phyloP scores from a whole-genome alignment of 257 asterid genomes.

The Agastache rugosa region DNA sequence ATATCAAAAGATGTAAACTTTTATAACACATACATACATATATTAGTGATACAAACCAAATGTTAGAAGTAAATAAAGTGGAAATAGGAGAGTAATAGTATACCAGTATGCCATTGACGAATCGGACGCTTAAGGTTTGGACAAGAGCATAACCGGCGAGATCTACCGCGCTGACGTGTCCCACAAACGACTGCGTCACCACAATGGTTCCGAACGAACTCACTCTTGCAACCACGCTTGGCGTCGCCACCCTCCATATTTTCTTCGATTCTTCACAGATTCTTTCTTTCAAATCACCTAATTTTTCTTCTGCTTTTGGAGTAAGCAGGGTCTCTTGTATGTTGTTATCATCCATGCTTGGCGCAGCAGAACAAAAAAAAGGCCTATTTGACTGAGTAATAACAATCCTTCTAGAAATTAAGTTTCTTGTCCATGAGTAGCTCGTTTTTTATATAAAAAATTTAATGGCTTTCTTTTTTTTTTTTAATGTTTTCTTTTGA shows the following conservation, averaged over 20 bases:
- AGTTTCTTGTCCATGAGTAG: too few relatives aligned
- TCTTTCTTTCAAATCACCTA: conserved; percentile 19
- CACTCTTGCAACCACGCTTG: conserved; percentile 20
- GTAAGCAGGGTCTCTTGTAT: neutral
- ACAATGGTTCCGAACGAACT: conserved; percentile 15
- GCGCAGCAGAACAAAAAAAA: neutral
- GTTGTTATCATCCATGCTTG: neutral
- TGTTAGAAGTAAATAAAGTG: neutral
- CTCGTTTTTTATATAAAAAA: too few relatives aligned
- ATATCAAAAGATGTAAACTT: neutral
- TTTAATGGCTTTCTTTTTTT: too few relatives aligned
- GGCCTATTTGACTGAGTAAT: neutral
- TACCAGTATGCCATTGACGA: conserved; percentile 10
- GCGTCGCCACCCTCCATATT: conserved; percentile 33
- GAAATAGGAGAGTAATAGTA: neutral
- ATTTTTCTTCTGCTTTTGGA: neutral
- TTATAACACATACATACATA: neutral
- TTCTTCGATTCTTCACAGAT: conserved; percentile 19
- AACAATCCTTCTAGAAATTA: too few relatives aligned
- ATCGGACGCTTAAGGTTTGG: conserved; percentile 20
- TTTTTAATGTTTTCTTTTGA: too few relatives aligned
- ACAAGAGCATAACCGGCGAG: conserved; percentile 32
- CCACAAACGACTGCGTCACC: conserved; percentile 25
- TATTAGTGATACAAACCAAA: neutral
- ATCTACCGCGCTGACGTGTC: conserved; percentile 21